Conservation (phyloP, 495 filamentous ascomycete genomes). For the Bacidia gigantensis region DNA sequence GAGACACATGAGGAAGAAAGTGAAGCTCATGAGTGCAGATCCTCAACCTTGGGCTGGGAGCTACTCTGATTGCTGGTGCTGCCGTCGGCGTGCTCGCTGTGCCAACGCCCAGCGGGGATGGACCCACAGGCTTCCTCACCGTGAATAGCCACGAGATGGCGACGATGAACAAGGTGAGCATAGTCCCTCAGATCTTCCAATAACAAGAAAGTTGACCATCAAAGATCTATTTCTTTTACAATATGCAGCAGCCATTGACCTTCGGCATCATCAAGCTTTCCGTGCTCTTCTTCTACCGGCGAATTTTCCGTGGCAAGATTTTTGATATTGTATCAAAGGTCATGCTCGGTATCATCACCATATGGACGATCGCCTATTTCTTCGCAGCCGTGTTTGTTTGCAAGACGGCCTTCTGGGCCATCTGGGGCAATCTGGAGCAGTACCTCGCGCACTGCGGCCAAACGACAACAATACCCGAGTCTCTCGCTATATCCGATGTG, state of each 20-base stretch:
- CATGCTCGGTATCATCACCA: constrained; percentile 4
- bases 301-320: constrained; percentile 1
- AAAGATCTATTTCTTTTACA: constrained; percentile 3
- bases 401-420: background rate
- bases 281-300: constrained; percentile 8
- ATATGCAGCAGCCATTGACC: background rate
- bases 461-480: background rate
- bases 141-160: background rate
- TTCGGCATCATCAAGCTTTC: constrained; percentile 11
- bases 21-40: background rate
- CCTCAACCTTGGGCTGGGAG: constrained; percentile 1
- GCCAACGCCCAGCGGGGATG: constrained; percentile 1
- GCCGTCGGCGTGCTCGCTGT: constrained; percentile 1
- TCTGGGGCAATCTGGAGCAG: background rate
- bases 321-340: constrained; percentile 4
- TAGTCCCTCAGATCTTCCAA: background rate
- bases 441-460: background rate
- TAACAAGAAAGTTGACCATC: background rate
- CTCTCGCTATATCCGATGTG: constrained; percentile 6
- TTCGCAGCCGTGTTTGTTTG: constrained; percentile 4
- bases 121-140: background rate
- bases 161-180: background rate
- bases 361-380: constrained; percentile 6
- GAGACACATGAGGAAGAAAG: background rate
- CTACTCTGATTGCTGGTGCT: constrained; percentile 5